Conservation (phyloP, 1,284 basidiomycete genomes). For the Taiwanofungus camphoratus region DNA sequence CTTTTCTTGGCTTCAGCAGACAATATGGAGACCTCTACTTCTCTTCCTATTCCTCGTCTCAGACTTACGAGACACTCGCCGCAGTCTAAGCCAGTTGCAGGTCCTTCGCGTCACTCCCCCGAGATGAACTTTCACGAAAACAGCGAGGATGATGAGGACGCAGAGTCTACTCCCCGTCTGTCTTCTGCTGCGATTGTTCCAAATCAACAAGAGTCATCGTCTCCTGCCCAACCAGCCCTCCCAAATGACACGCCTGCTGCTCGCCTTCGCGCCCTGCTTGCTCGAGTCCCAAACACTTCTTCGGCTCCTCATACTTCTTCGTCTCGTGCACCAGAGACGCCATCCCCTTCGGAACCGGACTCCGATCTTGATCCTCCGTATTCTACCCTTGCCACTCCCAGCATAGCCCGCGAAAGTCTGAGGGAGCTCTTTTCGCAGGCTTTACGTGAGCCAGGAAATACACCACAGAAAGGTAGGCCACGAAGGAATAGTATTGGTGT, state of each 20-base stretch:
- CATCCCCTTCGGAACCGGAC: slow-evolving; percentile 47
- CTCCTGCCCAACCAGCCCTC: slow-evolving; percentile 16
- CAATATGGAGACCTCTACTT: slow-evolving; percentile 20
- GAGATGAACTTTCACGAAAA: slow-evolving; percentile 27
- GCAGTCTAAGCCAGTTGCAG: slow-evolving; percentile 27
- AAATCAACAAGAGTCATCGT: slow-evolving; percentile 20
- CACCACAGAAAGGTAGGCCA: slow-evolving; percentile 43
- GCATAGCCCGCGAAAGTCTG: slow-evolving; percentile 50
- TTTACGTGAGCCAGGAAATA: slow-evolving; percentile 54
- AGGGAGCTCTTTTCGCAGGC: slow-evolving; percentile 59
- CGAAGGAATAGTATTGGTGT: slow-evolving; percentile 55
- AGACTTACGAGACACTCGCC: slow-evolving; percentile 18
- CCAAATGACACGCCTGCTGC: slow-evolving; percentile 41
- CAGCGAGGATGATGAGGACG: slow-evolving; percentile 35
- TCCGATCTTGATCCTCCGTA: slow-evolving; percentile 52
- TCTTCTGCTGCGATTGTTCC: slow-evolving; percentile 23
- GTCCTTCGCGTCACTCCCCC: slow-evolving; percentile 28
- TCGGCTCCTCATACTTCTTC: slow-evolving; percentile 27
- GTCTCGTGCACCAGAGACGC: slow-evolving; percentile 25
- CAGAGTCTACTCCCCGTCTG: slow-evolving; percentile 45
- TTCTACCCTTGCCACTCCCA: slow-evolving; percentile 37
- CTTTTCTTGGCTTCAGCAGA: slow-evolving; percentile 1
- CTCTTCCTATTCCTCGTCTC: slow-evolving; percentile 17
- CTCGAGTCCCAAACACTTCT: slow-evolving; percentile 32
- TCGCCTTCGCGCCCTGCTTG: slow-evolving; percentile 52